Evolutionary conservation across 2,329 filamentous ascomycete genomes (phyloP).

Genomic region (Penicillium sp.): DNA sequence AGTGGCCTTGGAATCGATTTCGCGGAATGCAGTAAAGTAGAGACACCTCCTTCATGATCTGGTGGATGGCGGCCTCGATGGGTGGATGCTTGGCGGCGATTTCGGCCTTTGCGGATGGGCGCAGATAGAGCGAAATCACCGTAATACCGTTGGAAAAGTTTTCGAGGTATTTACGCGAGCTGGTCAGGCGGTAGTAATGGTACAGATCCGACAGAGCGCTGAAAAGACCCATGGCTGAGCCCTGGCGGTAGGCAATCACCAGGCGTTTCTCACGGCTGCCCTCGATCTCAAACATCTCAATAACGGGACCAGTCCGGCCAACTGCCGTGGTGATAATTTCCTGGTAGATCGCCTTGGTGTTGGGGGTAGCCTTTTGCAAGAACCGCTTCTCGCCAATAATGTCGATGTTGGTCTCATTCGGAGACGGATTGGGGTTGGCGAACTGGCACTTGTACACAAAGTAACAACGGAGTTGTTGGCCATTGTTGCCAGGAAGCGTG

Average conservation of each 20-base stretch:
- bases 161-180: conserved; percentile 94
- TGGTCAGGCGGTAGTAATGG: conserved; percentile 97
- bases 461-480: conserved; percentile 88
- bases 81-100: conserved; percentile 60
- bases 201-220: conserved; percentile 92
- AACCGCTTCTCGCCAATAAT: conserved; percentile 90
- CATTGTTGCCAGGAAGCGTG: conserved; percentile 65
- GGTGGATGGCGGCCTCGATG: conserved; percentile 90
- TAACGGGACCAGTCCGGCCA: conserved; percentile 81
- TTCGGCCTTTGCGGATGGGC: conserved; percentile 58
- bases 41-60: conserved; percentile 98
- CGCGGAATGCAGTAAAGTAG: conserved; percentile 95
- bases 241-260: conserved; percentile 88
- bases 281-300: conserved; percentile 96
- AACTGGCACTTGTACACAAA: conserved; percentile 98
- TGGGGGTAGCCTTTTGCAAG: conserved; percentile 88
- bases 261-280: conserved; percentile 85
- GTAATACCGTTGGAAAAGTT: conserved; percentile 98
- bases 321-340: conserved; percentile 86
- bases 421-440: conserved; percentile 63
- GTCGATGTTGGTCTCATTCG: conserved; percentile 80
- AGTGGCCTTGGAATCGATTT: conserved; percentile 89
- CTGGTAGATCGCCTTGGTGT: conserved; percentile 94
- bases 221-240: conserved; percentile 88
- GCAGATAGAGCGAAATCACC: conserved; percentile 91